A percentile compares a stretch with the other conserved stretches of the same genome.
These are phyloP conservation scores for Pseudophaeomoniella oleicola DNA, from an alignment of 2,329 filamentous ascomycete genomes.

Conservation along the genomic window DNA sequence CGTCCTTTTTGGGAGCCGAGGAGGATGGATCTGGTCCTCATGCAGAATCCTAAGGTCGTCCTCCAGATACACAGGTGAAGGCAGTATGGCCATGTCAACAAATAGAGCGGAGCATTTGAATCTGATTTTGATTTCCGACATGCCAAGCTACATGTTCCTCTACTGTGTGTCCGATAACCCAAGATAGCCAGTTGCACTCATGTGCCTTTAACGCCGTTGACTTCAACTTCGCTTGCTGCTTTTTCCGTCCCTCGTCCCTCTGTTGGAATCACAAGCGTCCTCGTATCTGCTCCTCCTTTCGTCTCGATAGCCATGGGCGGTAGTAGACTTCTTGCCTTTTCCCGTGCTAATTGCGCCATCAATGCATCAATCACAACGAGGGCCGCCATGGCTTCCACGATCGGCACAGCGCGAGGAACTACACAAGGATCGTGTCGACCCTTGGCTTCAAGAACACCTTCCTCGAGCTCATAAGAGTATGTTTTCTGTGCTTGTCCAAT, in stretches of 20 bases:
- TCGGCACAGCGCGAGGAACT: constrained; percentile 65
- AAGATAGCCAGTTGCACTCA: no score
- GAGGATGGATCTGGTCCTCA: no score
- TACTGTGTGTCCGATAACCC: no score
- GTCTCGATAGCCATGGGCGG: not conserved
- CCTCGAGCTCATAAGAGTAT: constrained; percentile 58
- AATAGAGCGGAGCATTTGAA: no score
- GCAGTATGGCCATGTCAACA: no score
- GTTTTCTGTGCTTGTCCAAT: constrained; percentile 83
- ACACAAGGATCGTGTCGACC: constrained; percentile 91
- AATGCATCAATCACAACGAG: constrained; percentile 77
- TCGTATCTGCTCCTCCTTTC: not conserved
- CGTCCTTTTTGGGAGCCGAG: no score
- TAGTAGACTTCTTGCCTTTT: constrained; percentile 21
- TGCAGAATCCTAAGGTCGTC: no score
- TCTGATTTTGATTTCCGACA: no score
- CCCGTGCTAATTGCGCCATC: constrained; percentile 60
- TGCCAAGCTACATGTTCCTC: no score
- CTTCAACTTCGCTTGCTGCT: not conserved
- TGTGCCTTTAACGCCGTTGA: not conserved
- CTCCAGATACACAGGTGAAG: no score
- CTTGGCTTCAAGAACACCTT: constrained; percentile 76
- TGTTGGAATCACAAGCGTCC: not conserved
- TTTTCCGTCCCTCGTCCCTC: not conserved
- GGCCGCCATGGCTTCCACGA: constrained; percentile 71